A percentile compares a stretch with the other conserved stretches of the same genome.
Conservation (phyloP, 352 stramenopile species). For the Phytopythium aichiense region DNA sequence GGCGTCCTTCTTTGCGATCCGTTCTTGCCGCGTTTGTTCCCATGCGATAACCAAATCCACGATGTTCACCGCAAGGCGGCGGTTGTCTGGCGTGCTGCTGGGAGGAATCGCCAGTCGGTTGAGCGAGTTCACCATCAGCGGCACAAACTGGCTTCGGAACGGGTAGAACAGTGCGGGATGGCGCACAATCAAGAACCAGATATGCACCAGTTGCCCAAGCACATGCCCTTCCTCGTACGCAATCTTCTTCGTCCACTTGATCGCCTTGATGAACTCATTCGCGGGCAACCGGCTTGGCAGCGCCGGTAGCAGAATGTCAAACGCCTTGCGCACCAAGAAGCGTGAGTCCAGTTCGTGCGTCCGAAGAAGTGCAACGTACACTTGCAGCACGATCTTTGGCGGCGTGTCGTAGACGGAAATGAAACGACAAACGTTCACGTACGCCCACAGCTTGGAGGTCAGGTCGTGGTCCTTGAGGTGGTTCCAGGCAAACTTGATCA, state of each 20-base stretch:
- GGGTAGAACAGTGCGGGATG: conserved; percentile 93
- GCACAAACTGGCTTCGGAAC: conserved; percentile 92
- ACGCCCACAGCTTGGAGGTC: conserved; percentile 96
- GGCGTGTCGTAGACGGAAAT: conserved; percentile 96
- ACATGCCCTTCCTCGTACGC: conserved; percentile 97
- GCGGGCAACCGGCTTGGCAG: conserved; percentile 86
- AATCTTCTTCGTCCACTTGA: conserved; percentile 98
- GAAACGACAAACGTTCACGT: conserved; percentile 97
- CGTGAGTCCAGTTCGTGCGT: conserved; percentile 94
- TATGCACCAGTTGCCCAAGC: conserved; percentile 94
- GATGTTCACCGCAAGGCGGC: conserved; percentile 90
- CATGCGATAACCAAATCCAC: conserved; percentile 96
- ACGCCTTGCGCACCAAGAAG: conserved; percentile 91
- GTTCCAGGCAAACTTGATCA: conserved; percentile 99
- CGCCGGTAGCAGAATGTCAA: conserved; percentile 95
- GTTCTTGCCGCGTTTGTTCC: conserved; percentile 86
- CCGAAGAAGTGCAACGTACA: conserved; percentile 93
- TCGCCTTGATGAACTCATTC: conserved; percentile 94
- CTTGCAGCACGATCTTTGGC: conserved; percentile 96
- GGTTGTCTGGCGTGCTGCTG: conserved; percentile 91
- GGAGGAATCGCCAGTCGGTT: conserved; percentile 94
- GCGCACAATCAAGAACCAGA: conserved; percentile 96
- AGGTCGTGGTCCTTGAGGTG: conserved; percentile 94
- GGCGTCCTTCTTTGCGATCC: conserved; percentile 29
- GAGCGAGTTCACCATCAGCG: conserved; percentile 96